These are phyloP conservation scores for Chlorella vulgaris DNA, from an alignment of 139 green algal species.

Conservation along the genomic window DNA sequence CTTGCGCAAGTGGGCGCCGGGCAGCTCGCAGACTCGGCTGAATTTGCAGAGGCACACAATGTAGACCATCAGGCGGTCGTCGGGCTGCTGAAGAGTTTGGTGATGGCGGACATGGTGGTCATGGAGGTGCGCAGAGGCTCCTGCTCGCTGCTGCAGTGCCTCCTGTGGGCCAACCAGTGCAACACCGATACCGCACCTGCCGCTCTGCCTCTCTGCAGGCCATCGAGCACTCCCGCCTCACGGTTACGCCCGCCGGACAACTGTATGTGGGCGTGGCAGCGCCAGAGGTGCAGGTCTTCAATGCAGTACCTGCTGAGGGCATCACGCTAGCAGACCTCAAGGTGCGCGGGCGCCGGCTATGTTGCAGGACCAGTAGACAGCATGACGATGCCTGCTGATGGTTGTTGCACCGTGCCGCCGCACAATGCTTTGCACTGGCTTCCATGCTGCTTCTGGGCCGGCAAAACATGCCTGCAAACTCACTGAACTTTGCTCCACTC, in stretches of 20 bases:
- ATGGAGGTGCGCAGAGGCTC: slow-evolving; percentile 62
- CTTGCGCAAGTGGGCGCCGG: background rate
- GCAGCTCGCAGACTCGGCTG: background rate
- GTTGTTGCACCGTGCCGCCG: background rate
- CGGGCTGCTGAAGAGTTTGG: slow-evolving; percentile 84
- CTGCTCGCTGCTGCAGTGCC: no score
- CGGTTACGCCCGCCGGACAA: slow-evolving; percentile 81
- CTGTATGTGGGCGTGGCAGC: slow-evolving; percentile 71
- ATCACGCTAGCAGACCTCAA: slow-evolving; percentile 80
- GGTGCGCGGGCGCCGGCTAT: slow-evolving; percentile 34
- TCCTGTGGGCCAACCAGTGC: no score
- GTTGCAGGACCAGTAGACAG: background rate
- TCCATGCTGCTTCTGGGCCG: no score
- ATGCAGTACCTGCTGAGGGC: slow-evolving; percentile 71
- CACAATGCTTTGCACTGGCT: no score
- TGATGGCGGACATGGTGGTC: slow-evolving; percentile 78
- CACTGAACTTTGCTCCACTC: no score
- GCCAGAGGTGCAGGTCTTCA: slow-evolving; percentile 89
- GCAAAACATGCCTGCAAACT: no score
- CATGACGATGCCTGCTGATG: background rate
- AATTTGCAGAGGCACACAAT: slow-evolving; percentile 24
- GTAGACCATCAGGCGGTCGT: slow-evolving; percentile 80
- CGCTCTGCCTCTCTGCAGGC: no score
- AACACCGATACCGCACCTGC: no score
- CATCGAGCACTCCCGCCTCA: slow-evolving; percentile 67